phyloP scores from a whole-genome alignment of 202 grass and related monocot species.

The Brachypodium distachyon region DNA sequence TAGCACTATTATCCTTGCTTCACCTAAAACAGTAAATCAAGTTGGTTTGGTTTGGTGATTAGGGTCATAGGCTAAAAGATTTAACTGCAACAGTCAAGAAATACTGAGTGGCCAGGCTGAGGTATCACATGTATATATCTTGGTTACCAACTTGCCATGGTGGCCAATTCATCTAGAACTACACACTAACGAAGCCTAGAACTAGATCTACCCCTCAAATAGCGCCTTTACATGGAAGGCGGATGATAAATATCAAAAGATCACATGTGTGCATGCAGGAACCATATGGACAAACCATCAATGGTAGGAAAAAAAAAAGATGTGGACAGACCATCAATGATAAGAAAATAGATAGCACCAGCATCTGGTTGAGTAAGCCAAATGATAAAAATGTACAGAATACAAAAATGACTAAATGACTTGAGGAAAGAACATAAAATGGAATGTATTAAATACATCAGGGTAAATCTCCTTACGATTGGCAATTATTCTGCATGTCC shows the following conservation, averaged over 20 bases:
- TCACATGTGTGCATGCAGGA: conserved; percentile 5
- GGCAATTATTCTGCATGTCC: conserved; percentile 94
- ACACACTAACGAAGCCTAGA: not conserved
- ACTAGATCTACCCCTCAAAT: not conserved
- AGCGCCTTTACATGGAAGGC: not conserved
- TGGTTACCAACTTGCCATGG: not conserved
- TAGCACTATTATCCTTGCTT: not conserved
- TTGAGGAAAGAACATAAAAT: conserved; percentile 15
- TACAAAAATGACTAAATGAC: too few species aligned
- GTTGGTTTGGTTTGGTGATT: not conserved
- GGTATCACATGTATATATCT: not conserved
- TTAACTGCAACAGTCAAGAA: not conserved
- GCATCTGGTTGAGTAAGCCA: not conserved
- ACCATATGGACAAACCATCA: not conserved
- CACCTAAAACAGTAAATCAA: not conserved
- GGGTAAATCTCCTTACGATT: conserved; percentile 58
- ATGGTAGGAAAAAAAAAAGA: not conserved
- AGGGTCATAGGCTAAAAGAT: not conserved
- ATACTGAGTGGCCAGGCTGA: not conserved
- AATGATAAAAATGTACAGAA: conserved; percentile 9
- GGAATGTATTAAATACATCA: not conserved
- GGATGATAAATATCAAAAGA: conserved; percentile 2
- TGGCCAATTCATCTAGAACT: not conserved
- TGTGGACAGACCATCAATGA: not conserved
- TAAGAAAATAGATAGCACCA: conserved; percentile 1